Base-by-base conservation (phyloP, 2,329 filamentous ascomycete genomes). In the Colletotrichum liriopes region DNA sequence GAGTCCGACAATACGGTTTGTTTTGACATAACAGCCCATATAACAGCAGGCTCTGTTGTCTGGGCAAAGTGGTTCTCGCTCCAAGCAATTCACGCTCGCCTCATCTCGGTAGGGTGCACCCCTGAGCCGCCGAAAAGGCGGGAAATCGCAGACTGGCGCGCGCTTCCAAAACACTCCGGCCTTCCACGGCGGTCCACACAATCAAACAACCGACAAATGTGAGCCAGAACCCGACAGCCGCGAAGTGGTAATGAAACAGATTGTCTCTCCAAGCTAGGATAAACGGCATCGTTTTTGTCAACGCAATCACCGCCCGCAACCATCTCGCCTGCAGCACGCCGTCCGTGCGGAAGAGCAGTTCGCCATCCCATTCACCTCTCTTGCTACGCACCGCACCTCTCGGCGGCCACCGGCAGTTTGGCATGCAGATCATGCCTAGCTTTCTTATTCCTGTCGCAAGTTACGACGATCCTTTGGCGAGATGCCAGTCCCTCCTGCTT, bases 151-250 rank as follows among this genome's bases (percentile, higher is more conserved):
- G 23, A 58, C 58, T 72, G 65, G 59, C 69, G 69, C 58, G 69
- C 69, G 69, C 65, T 63, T 72, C 69, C 56, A 55, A 68, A 72
- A 68, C 58, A 58, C 69, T 41, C 35, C 49, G 51, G 64, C 35
- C 26, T 14, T 29, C 41, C 32, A 43, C 20, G 26, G 52, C 37
- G 59, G 29, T 54, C 69, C 59, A 51, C 54, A 16, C 59, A 69
- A 54, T 60, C 20, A 47, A 39, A 69, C 65, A 64, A 58, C 49
- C 26, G 54, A 49, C 54, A 32, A 65, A 60, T 59, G 41, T 54
- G 49, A 63, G 59, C 9, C 60, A 26, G 29, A 18, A 35, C 16
- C 18, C 23, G 47, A 37, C 41, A 23, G 5, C 23, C 20, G 26
- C n/a, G 32, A 20, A 54, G n/a, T 26, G 29, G 29, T 18, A 8